A percentile compares a stretch with the other conserved stretches of the same genome.
phyloP scores from a whole-genome alignment of 73 alveolate species.

The Blepharisma japonicum region DNA sequence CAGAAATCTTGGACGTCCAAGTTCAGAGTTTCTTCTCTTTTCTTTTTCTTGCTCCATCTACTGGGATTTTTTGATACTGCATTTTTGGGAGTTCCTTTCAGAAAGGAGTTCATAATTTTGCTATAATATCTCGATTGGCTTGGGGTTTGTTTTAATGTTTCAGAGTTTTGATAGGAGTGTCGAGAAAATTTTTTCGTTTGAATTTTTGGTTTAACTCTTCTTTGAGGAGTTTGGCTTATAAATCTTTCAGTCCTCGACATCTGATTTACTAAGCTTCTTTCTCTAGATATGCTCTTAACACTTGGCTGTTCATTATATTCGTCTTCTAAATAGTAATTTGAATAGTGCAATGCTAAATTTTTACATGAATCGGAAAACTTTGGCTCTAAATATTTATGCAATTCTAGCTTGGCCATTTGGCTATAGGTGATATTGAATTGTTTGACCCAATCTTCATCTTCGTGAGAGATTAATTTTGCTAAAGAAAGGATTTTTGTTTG shows the following conservation, averaged over 20 bases:
- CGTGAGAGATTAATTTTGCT: not conserved
- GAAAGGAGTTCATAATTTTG: slow-evolving; percentile 13
- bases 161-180: no score
- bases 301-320: not conserved
- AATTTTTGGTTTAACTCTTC: not conserved
- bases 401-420: not conserved
- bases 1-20: slow-evolving; percentile 10
- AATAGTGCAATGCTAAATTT: not conserved
- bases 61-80: not conserved
- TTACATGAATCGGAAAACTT: not conserved
- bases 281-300: not conserved
- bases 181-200: not conserved
- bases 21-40: not conserved
- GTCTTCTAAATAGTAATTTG: not conserved
- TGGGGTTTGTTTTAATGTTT: not conserved
- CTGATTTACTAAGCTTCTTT: not conserved
- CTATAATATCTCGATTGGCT: slow-evolving; percentile 20
- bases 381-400: slow-evolving; percentile 15
- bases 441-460: not conserved
- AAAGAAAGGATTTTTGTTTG: not conserved
- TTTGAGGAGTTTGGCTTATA: not conserved
- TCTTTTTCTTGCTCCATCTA: not conserved
- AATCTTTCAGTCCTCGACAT: not conserved
- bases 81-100: not conserved
- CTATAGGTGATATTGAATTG: not conserved